phyloP scores from a whole-genome alignment of 2,329 filamentous ascomycete genomes.

The Lachnellula arida region DNA sequence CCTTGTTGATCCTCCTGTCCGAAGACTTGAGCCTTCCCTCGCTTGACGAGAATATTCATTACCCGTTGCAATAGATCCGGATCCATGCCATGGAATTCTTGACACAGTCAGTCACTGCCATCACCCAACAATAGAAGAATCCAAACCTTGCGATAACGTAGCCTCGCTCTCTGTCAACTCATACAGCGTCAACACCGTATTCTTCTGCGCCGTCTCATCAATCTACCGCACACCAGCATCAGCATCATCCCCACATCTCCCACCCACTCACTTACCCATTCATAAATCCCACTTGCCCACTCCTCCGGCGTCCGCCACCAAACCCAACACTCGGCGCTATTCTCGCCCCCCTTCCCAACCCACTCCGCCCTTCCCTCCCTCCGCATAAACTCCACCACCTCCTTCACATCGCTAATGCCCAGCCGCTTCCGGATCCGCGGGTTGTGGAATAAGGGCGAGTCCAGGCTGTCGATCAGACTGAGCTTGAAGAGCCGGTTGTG shows the following conservation, averaged over 20 bases:
- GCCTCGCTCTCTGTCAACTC: constrained; percentile 86
- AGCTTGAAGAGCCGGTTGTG: constrained; percentile 74
- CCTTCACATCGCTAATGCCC: constrained; percentile 46
- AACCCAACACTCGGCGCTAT: constrained; percentile 61
- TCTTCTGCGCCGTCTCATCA: constrained; percentile 84
- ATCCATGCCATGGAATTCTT: constrained; percentile 88
- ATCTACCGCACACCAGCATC: constrained; percentile 36
- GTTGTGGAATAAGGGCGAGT: constrained; percentile 58
- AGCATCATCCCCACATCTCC: background rate
- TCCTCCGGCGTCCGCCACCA: constrained; percentile 87
- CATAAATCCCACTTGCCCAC: constrained; percentile 76
- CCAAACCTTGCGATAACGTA: constrained; percentile 61
- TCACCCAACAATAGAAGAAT: background rate
- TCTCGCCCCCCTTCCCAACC: constrained; percentile 40
- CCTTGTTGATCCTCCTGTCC: constrained; percentile 82
- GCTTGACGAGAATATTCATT: constrained; percentile 77
- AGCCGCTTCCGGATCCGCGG: constrained; percentile 48
- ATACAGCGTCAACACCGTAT: constrained; percentile 84
- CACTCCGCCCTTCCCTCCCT: constrained; percentile 63
- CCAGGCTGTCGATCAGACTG: constrained; percentile 55
- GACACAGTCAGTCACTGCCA: background rate
- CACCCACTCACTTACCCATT: constrained; percentile 55
- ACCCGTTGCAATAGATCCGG: constrained; percentile 73
- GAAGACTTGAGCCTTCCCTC: constrained; percentile 90
- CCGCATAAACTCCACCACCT: constrained; percentile 56